phyloP scores from a whole-genome alignment of 257 asterid genomes.

The Henckelia pumila region DNA sequence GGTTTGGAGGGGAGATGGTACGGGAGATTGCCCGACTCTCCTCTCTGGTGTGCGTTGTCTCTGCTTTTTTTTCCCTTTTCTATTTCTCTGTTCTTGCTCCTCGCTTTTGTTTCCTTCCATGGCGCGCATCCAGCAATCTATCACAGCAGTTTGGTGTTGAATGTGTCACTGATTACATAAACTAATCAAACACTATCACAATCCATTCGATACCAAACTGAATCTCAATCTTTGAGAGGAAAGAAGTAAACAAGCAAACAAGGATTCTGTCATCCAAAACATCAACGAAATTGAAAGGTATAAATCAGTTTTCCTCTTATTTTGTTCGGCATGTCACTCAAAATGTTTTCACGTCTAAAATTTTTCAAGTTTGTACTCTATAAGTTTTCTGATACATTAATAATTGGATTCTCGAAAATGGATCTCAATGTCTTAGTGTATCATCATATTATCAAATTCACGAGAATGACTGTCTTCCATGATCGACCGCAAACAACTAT shows the following conservation, averaged over 20 bases:
- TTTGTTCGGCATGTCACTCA: neutral
- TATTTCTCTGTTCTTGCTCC: neutral
- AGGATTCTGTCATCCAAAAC: neutral
- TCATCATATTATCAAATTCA: neutral
- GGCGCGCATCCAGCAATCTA: neutral
- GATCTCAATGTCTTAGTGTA: neutral
- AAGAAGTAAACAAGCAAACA: neutral
- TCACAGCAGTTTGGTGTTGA: neutral
- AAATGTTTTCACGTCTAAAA: neutral
- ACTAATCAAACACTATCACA: neutral
- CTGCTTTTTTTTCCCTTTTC: too few species aligned
- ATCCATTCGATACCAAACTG: neutral
- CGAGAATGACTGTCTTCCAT: neutral
- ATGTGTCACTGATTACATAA: neutral
- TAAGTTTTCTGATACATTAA: neutral
- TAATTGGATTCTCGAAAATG: neutral
- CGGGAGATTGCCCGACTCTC: neutral
- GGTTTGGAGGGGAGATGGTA: neutral
- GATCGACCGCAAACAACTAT: too few species aligned
- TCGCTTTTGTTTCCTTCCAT: neutral
- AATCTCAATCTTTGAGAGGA: neutral
- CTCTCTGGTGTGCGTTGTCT: neutral
- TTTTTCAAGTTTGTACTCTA: too few species aligned
- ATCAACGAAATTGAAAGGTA: neutral
- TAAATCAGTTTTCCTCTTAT: too few species aligned